Base-by-base conservation (phyloP, 176 grass and related monocot species). In the Aegilops bicornis region DNA sequence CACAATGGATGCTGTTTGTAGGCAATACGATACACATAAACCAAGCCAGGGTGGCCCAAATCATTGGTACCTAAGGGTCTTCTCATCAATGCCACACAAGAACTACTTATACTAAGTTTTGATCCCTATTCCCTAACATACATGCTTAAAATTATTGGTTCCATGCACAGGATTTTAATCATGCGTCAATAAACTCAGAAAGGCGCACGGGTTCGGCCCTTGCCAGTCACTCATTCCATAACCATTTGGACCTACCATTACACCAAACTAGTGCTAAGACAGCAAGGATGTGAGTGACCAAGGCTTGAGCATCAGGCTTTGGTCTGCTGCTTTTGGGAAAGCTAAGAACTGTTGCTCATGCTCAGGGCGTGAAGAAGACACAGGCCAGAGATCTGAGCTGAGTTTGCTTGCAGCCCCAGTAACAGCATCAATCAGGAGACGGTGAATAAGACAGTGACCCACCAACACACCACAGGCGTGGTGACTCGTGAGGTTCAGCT, bases 381-480 rank as follows among this genome's bases (percentile, higher is more conserved):
- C 65, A 59, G 59, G 83, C 50, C 64, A 50, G 76, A 91, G 80
- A 17, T 42, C 9, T 68, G 81, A 7, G 59, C 56, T 61, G 72
- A 7, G 47, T 24, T 94, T 89, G 84, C 89, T 87, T 92, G 89
- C 80, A 82, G 45, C 45, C 2, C 1, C 62, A 82, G 89, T 43
- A 68, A 87, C 76, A 76, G 75, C 73, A 94, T 85, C 80, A 58
- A 94, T 85, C 80, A 45, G 29, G 9, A 77, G 63, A 76, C 39
- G 86, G 35, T 78, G 79, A 82, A 68, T 48, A 27, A 72, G 82
- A 33, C 84, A 87, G 76, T 50, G 37, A 54, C 45, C 82, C 30
- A 81, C 69, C 82, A 77, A 5, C 89, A 75, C 25, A 79, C 45
- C 50, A 19, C 16, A 54, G 48, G 50, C 50, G 50, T 54, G 50